A percentile compares a stretch with the other conserved stretches of the same genome.
phyloP scores from a whole-genome alignment of 202 grass and related monocot genomes.

The Saccharum hybrid region DNA sequence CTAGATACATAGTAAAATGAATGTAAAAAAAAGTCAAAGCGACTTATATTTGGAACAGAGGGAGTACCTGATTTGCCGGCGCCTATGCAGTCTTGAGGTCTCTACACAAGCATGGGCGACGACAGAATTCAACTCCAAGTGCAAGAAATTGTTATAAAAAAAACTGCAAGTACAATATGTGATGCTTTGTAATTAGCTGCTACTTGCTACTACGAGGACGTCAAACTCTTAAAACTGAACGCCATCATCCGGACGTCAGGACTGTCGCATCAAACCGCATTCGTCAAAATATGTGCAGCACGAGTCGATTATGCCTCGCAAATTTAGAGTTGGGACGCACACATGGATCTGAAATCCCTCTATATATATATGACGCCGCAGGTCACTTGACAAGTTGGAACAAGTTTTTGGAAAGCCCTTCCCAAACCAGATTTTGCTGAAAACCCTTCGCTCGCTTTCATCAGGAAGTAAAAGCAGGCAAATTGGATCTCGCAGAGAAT shows the following conservation, averaged over 20 bases:
- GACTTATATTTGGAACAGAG: too few relatives aligned
- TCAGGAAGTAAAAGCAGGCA: conserved; percentile 12
- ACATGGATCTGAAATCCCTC: background rate
- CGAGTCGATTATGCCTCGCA: background rate
- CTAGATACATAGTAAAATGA: too few relatives aligned
- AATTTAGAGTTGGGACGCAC: background rate
- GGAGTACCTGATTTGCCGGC: background rate
- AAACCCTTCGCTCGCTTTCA: background rate
- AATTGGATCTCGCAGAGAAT: background rate
- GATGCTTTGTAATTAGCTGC: background rate
- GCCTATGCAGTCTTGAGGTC: too few relatives aligned
- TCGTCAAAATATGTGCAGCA: background rate
- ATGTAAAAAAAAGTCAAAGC: too few relatives aligned
- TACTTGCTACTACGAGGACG: background rate
- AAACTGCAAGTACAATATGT: too few relatives aligned
- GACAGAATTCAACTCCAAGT: background rate
- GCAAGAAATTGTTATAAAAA: background rate
- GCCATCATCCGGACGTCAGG: background rate
- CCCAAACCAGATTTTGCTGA: background rate
- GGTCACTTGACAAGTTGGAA: background rate
- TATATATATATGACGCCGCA: background rate
- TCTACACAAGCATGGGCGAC: background rate
- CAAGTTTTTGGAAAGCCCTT: background rate
- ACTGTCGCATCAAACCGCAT: background rate
- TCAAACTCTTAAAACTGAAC: too few relatives aligned